A percentile compares a stretch with the other conserved stretches of the same genome.
These are phyloP conservation scores for Solanum chiquidenum DNA, from an alignment of 257 asterid genomes.

Conservation along the genomic window DNA sequence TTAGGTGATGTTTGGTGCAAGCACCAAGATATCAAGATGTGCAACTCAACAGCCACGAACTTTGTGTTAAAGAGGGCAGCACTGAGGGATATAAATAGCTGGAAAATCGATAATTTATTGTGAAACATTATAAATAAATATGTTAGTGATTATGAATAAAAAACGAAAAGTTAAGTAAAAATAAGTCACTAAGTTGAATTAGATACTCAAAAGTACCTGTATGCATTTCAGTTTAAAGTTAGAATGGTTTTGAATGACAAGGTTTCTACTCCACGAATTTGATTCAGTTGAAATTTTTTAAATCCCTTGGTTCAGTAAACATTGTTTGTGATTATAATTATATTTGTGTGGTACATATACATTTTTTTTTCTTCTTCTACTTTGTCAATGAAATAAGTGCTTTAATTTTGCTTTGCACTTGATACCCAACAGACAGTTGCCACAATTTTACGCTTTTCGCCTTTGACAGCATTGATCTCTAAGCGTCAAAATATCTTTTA, in stretches of 20 bases:
- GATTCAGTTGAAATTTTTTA: not conserved
- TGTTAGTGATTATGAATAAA: not conserved
- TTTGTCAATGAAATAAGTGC: not conserved
- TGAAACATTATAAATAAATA: not conserved
- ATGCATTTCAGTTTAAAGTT: not conserved
- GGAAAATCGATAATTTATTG: not conserved
- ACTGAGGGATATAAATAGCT: not conserved
- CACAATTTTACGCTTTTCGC: not conserved
- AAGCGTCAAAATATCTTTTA: not conserved
- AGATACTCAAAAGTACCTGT: not conserved
- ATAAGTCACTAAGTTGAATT: not conserved
- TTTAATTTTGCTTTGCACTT: not conserved
- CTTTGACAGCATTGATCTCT: not conserved
- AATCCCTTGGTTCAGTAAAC: not conserved
- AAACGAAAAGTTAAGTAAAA: not conserved
- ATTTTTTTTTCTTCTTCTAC: not conserved
- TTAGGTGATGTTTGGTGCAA: not conserved
- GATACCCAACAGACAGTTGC: not conserved
- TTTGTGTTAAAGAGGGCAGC: not conserved
- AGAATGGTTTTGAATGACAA: not conserved
- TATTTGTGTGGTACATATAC: not conserved
- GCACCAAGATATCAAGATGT: not conserved
- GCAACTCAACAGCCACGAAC: not conserved
- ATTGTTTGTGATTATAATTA: not conserved
- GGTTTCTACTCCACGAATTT: not conserved